phyloP scores from a whole-genome alignment of 164 flowering plant genomes.

The Stephania cephalantha region DNA sequence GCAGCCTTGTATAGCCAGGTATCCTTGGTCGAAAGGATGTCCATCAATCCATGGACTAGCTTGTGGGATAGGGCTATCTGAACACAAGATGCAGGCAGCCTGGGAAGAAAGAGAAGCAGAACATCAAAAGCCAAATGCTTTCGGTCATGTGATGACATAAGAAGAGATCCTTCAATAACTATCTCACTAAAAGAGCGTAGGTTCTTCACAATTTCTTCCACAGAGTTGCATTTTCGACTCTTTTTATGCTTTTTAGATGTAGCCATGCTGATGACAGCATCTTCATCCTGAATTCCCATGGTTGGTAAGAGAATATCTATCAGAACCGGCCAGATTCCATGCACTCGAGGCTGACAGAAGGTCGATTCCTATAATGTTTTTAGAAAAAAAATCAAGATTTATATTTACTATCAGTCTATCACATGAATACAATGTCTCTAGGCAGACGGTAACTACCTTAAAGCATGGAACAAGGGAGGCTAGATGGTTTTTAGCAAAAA shows the following conservation, averaged over 20 bases:
- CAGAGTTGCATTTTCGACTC: conserved; percentile 54
- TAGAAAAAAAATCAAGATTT: conserved; percentile 5
- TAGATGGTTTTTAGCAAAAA: conserved; percentile 59
- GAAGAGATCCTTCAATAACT: conserved; percentile 78
- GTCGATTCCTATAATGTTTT: conserved; percentile 71
- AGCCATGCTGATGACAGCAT: conserved; percentile 26
- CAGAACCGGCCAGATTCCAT: conserved; percentile 75
- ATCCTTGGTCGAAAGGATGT: conserved; percentile 70
- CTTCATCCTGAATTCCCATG: conserved; percentile 40
- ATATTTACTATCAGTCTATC: not conserved
- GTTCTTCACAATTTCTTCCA: conserved; percentile 53
- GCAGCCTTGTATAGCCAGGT: conserved; percentile 88
- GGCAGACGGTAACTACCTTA: conserved; percentile 44
- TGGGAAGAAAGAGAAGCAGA: conserved; percentile 70
- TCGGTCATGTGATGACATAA: conserved; percentile 89
- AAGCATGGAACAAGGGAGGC: conserved; percentile 56
- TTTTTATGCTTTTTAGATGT: conserved; percentile 68
- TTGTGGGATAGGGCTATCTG: conserved; percentile 60
- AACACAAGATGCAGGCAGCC: conserved; percentile 62
- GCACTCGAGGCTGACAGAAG: conserved; percentile 92
- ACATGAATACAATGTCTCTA: not conserved
- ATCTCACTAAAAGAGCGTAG: conserved; percentile 57
- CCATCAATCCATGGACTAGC: conserved; percentile 82
- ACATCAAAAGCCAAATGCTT: conserved; percentile 85
- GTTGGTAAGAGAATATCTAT: conserved; percentile 67